These are phyloP conservation scores for Chlorella sp. DNA, from an alignment of 139 green algal genomes.

Conservation along the genomic window DNA sequence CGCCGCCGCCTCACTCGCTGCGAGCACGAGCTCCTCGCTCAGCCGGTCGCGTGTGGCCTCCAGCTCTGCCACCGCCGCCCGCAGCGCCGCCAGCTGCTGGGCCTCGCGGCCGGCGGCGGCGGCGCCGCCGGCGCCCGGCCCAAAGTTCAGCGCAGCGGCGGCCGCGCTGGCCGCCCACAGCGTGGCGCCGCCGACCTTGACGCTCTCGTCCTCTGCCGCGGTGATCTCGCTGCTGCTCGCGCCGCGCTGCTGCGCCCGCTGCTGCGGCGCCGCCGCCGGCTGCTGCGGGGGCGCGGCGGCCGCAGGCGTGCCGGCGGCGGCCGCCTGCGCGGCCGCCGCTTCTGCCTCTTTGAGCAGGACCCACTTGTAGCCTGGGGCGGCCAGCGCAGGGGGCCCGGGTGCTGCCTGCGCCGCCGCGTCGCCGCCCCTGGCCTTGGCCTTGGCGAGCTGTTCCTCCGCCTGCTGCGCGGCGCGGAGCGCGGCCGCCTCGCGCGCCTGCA, in stretches of 20 bases:
- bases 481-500: constrained; percentile 13
- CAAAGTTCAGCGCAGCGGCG: not conserved
- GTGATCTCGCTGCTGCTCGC: constrained; percentile 1
- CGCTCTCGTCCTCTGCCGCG: constrained; percentile 1
- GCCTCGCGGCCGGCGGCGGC: constrained; percentile 19
- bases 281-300: too few relatives aligned
- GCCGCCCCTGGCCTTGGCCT: not conserved
- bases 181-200: constrained; percentile 16
- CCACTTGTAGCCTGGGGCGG: constrained; percentile 61
- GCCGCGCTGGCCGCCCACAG: constrained; percentile 3
- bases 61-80: constrained; percentile 64
- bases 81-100: constrained; percentile 55
- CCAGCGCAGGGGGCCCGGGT: constrained; percentile 1
- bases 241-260: not conserved
- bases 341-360: constrained; percentile 58
- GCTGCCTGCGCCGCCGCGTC: not conserved
- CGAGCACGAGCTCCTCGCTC: constrained; percentile 81
- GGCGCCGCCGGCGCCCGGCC: not conserved
- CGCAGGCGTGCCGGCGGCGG: too few relatives aligned
- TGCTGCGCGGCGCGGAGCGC: constrained; percentile 19
- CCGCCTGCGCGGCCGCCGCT: too few relatives aligned
- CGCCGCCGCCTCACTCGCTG: constrained; percentile 48
- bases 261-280: not conserved
- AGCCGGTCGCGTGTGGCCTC: constrained; percentile 81
- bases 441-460: constrained; percentile 31